Conservation (phyloP, 2,329 filamentous ascomycete species). For the Pleomassaria siparia region DNA sequence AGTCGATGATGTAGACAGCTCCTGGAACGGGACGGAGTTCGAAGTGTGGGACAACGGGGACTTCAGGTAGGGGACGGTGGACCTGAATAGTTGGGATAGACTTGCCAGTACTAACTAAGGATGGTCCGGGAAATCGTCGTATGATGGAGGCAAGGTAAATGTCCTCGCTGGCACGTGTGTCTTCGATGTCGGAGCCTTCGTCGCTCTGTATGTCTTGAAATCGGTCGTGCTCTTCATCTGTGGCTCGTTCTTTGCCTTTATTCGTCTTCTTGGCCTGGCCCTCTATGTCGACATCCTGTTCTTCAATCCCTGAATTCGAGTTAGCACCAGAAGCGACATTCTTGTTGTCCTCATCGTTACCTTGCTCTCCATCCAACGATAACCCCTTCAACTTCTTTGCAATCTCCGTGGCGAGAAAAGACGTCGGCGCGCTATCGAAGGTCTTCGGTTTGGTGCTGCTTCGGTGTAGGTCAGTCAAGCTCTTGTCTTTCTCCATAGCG, state of each 20-base stretch:
- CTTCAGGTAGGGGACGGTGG: background rate
- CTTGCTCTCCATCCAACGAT: too few relatives aligned
- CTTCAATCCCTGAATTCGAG: background rate
- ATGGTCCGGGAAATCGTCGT: too few relatives aligned
- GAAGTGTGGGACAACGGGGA: background rate
- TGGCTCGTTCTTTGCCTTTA: background rate
- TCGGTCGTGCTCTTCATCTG: conserved; percentile 3
- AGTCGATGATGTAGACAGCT: background rate
- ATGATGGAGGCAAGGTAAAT: too few relatives aligned
- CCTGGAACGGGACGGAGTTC: background rate
- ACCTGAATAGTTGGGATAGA: too few relatives aligned
- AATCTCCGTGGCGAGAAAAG: too few relatives aligned
- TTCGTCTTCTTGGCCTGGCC: background rate
- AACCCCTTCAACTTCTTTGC: background rate
- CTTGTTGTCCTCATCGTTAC: too few relatives aligned
- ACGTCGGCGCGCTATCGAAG: too few relatives aligned
- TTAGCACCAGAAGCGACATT: background rate
- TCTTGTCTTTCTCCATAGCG: too few relatives aligned
- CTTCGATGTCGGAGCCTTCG: background rate
- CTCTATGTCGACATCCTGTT: background rate
- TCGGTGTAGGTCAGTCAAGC: too few relatives aligned
- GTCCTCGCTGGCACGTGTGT: background rate
- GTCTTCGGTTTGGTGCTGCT: too few relatives aligned
- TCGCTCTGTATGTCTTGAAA: too few relatives aligned
- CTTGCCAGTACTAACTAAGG: too few relatives aligned